Conservation (phyloP, 768 basidiomycete genomes). For the Phaeolepiota aurea region DNA sequence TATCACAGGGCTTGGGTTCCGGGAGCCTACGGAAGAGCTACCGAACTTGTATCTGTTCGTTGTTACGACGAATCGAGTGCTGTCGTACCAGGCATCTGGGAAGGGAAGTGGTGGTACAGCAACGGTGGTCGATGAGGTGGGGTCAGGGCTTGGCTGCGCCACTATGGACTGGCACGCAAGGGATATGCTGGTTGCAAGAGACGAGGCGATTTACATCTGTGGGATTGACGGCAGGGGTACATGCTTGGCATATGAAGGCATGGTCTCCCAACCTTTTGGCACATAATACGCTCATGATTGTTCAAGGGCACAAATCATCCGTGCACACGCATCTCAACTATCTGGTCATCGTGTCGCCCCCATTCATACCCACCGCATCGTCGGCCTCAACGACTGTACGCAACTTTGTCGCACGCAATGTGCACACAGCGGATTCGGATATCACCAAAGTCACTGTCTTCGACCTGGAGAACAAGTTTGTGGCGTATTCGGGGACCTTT, state of each 20-base stretch:
- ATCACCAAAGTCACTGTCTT: constrained; percentile 79
- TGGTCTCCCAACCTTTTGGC: constrained; percentile 2
- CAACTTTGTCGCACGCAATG: constrained; percentile 52
- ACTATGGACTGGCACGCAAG: constrained; percentile 66
- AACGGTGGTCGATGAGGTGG: constrained; percentile 76
- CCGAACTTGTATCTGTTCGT: constrained; percentile 64
- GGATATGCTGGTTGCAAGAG: constrained; percentile 78
- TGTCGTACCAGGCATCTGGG: constrained; percentile 69
- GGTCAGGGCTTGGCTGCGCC: constrained; percentile 78
- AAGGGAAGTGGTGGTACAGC: constrained; percentile 60
- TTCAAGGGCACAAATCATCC: constrained; percentile 64
- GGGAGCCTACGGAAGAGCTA: constrained; percentile 44
- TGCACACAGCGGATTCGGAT: constrained; percentile 40
- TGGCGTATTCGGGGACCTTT: constrained; percentile 78
- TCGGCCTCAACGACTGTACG: constrained; percentile 71
- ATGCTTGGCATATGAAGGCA: constrained; percentile 91
- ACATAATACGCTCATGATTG: not conserved
- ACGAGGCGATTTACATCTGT: constrained; percentile 89
- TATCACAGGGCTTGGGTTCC: constrained; percentile 88
- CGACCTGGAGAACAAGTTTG: constrained; percentile 86
- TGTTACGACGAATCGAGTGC: constrained; percentile 77
- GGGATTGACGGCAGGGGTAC: constrained; percentile 74
- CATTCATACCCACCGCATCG: constrained; percentile 57
- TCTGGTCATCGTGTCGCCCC: constrained; percentile 84
- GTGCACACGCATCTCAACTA: constrained; percentile 75